Evolutionary conservation across 1,284 basidiomycete species (phyloP).

Genomic region (Fomitopsis palustris): DNA sequence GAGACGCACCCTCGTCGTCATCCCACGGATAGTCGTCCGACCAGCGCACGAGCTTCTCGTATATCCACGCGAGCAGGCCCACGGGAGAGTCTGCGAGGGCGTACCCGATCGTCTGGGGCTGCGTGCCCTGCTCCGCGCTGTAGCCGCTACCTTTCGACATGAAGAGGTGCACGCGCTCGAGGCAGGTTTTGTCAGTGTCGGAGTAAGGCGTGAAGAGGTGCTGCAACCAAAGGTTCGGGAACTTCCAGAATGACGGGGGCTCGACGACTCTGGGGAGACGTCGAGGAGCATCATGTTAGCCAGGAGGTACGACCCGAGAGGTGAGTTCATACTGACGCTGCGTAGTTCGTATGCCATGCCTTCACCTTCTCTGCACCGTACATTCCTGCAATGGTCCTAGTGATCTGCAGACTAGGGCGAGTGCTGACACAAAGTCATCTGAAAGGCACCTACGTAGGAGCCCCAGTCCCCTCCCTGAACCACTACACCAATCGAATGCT

Average conservation of each 20-base stretch:
- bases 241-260: not conserved
- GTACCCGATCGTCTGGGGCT: slow-evolving; percentile 57
- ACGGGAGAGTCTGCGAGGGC: slow-evolving; percentile 51
- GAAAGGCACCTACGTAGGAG: not conserved
- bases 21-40: slow-evolving; percentile 48
- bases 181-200: slow-evolving; percentile 10
- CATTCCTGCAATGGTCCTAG: slow-evolving; percentile 21
- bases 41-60: slow-evolving; percentile 53
- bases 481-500: no score
- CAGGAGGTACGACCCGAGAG: not conserved
- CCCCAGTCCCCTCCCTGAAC: slow-evolving; percentile 8
- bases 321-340: not conserved
- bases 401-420: slow-evolving; percentile 22
- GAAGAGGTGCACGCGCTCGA: not conserved
- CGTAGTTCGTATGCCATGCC: slow-evolving; percentile 25
- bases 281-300: slow-evolving; percentile 11
- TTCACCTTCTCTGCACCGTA: slow-evolving; percentile 32
- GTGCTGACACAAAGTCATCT: not conserved
- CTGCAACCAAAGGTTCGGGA: slow-evolving; percentile 17
- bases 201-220: slow-evolving; percentile 32
- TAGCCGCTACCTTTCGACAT: slow-evolving; percentile 35
- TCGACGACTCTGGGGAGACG: not conserved
- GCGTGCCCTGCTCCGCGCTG: slow-evolving; percentile 37
- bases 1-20: slow-evolving; percentile 42
- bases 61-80: slow-evolving; percentile 57